These are phyloP conservation scores for Diaporthe caulivora DNA, from an alignment of 2,329 filamentous ascomycete species.

Conservation along the genomic window DNA sequence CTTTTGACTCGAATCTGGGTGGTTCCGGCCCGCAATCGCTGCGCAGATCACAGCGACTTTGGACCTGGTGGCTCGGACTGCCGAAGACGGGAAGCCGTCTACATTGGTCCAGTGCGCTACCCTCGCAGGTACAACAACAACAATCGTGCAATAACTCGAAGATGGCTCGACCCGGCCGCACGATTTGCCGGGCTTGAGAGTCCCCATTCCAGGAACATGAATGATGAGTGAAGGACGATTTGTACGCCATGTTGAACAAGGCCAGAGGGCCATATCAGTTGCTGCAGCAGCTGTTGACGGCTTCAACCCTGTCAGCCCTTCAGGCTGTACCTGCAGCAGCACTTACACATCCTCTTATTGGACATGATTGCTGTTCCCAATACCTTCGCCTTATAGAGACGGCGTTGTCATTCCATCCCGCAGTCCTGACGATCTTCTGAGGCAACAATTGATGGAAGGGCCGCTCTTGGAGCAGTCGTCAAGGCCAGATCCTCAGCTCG, in stretches of 20 bases:
- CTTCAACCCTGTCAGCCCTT: background rate
- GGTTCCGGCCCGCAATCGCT: constrained; percentile 1
- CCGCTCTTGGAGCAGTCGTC: background rate
- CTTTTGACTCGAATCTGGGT: constrained; percentile 16
- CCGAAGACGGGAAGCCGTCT: constrained; percentile 14
- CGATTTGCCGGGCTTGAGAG: background rate
- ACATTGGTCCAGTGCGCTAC: too few relatives aligned
- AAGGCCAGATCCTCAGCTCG: background rate
- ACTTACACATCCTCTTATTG: background rate
- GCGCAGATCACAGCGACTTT: background rate
- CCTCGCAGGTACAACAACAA: background rate
- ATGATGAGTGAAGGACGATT: too few relatives aligned
- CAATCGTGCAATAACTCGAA: background rate
- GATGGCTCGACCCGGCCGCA: background rate
- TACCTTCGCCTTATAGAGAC: background rate
- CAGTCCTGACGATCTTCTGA: background rate
- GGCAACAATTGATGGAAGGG: background rate
- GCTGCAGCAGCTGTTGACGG: too few relatives aligned
- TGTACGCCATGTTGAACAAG: background rate
- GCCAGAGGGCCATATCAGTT: too few relatives aligned
- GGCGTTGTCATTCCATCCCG: too few relatives aligned
- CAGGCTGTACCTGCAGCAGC: background rate
- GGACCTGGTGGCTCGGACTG: background rate
- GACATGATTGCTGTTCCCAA: background rate
- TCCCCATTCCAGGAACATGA: too few relatives aligned